A percentile compares a stretch with the other conserved stretches of the same genome.
Conservation (phyloP, 257 asterid genomes). For the Nicotiana obtusifolia region DNA sequence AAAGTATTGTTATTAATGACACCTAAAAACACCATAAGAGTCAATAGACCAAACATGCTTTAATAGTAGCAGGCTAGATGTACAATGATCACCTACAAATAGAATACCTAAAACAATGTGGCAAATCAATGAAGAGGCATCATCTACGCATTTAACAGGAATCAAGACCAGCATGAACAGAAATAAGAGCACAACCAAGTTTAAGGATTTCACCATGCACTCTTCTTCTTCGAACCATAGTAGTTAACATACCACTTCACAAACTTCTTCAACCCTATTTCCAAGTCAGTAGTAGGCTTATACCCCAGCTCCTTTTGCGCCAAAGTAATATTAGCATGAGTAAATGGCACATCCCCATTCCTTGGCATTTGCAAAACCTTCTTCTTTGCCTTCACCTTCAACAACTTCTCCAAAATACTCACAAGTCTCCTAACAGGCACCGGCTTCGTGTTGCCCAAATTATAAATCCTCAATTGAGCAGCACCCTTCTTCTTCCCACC, state of each 20-base stretch:
- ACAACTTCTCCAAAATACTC: constrained; percentile 58
- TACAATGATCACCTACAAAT: constrained; percentile 24
- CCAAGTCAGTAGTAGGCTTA: constrained; percentile 56
- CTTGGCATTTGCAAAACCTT: constrained; percentile 51
- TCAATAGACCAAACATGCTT: neutral
- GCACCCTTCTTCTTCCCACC: constrained; percentile 58
- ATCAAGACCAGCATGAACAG: neutral
- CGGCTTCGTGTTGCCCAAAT: constrained; percentile 66
- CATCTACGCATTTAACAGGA: constrained; percentile 20
- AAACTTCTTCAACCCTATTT: constrained; percentile 58
- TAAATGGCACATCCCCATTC: constrained; percentile 67
- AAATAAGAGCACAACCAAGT: neutral
- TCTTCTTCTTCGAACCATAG: constrained; percentile 61
- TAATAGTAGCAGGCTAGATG: constrained; percentile 12
- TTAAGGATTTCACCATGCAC: constrained; percentile 33
- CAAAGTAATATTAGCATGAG: constrained; percentile 65
- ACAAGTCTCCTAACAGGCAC: constrained; percentile 59
- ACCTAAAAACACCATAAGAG: neutral
- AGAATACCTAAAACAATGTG: constrained; percentile 22
- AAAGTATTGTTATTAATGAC: neutral
- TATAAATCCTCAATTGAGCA: constrained; percentile 57
- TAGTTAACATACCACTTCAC: constrained; percentile 64
- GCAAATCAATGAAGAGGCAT: constrained; percentile 18
- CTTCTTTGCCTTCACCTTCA: constrained; percentile 60
- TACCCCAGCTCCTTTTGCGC: constrained; percentile 65